Evolutionary conservation across 805 yeast genomes (phyloP), one percentile per base, ranked within the genome.

Genomic region (Debaryomyces hansenii): DNA sequence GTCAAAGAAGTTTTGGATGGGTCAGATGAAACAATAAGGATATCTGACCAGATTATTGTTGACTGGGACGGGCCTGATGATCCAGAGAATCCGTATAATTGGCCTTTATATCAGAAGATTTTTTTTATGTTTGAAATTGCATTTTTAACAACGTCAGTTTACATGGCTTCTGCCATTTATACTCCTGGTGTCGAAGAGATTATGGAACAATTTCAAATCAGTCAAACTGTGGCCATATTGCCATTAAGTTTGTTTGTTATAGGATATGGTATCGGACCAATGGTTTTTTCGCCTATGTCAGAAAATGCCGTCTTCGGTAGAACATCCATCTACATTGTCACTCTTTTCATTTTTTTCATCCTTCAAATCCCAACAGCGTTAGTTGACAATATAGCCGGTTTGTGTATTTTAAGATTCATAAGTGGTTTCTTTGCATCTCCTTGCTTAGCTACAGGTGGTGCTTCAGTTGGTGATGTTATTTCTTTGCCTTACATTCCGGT

Each of bases 221-320:
- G 75, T 12, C 62, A 62, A 28, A 74, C 71, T 5, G 69, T 70
- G 4, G 80, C 82, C 0, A 64, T 75, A 0, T 63, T 83, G 31
- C 82, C 83, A 2, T 66, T 83, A 53, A 64, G 84, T 0, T 50
- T 80, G 33, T 83, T 77, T 51, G 82, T 82, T 6, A 53, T 81
- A 24, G 87, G 86, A 8, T 82, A 83, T 55, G 87, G 83, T 43
- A 41, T 80, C 15, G 85, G 85, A 1, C 85, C 85, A 2, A 66
- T 82, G 67, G 50, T 80, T 2, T 77, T 80, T 44, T 76, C 84
- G 0, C 87, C 87, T 3, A 52, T 83, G 49, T 75, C 83, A 11
- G 87, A 83, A 57, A 70, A 78, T 40, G 77, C 82, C 2, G 57
- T 61, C 3, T 59, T 79, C 40, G 87, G 87, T 11, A 70, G 86